Conservation (phyloP, 75 land plant species). For the Cryptomeria japonica region DNA sequence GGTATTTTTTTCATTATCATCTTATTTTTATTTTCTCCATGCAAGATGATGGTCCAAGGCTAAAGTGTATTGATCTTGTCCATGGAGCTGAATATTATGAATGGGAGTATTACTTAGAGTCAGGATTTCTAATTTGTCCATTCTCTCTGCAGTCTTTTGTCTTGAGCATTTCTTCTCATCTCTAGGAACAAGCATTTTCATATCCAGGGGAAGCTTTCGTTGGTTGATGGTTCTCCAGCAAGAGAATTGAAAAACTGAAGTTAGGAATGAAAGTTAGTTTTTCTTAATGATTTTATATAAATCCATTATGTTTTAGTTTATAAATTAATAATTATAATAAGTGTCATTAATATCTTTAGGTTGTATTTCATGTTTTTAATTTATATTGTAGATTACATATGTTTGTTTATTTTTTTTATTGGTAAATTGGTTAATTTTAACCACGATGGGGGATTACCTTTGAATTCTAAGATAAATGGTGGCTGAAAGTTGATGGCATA, state of each 20-base stretch:
- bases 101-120: background rate
- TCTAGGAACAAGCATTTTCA: background rate
- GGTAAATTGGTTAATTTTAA: background rate
- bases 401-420: background rate
- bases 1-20: constrained; percentile 37
- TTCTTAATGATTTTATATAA: background rate
- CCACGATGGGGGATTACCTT: background rate
- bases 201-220: background rate
- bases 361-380: background rate
- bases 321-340: background rate
- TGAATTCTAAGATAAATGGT: background rate
- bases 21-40: background rate
- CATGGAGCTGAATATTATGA: background rate
- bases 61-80: background rate
- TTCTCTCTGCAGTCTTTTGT: background rate
- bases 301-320: background rate
- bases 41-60: background rate
- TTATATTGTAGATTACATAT: background rate
- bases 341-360: background rate
- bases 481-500: background rate
- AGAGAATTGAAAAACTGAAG: background rate
- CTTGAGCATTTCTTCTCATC: background rate
- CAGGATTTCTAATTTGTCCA: background rate
- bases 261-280: background rate
- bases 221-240: background rate